Base-by-base conservation (phyloP, 1,284 basidiomycete species). In the Singerocomus inundabilis region DNA sequence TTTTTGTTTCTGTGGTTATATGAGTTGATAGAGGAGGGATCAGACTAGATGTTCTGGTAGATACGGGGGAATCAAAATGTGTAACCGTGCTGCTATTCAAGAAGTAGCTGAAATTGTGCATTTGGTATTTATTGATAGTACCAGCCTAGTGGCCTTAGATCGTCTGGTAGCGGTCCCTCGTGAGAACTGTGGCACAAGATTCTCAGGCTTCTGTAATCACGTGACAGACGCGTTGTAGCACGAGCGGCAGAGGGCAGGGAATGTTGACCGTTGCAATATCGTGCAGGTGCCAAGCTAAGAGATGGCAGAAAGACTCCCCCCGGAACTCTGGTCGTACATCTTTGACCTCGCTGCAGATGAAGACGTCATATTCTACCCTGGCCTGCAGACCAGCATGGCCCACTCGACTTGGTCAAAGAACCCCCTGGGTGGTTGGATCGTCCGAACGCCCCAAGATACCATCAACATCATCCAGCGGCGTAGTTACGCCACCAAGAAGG, bases 341-440 rank as follows among this genome's bases (percentile, higher is more conserved):
- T 88, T 88, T 56, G 76, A 83, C 58, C 71, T 82, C 31, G 83
- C 84, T 1, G 76, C 80, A 10, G 81, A 85, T 44, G 84, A 87
- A 60, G 81, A 83, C 55, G 68, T 77, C 12, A 74, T 88, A 29
- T 80, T 83, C 55, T 76, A 78, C 52, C 73, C 75, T 46, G 73
- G 74, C 0, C 62, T 85, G 6, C 82, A 82, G 3, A 81, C 78
- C 1, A 70, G 71, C 49, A 76, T 86, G 73, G 77, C 78, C 12
- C 74, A 77, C 49, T 80, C 79, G 2, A 74, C 76, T 16, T 89
- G 86, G 86, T 63, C 53, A 62, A 80, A 74, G 57, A 72, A 72
- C 25, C 54, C 73, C 8, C 66, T 68, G 37, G 67, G 68, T 3
- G 68, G 74, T 16, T 88, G 85, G 85, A 59, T 70, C 0, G 66